These are phyloP conservation scores for Austroboletus festivus DNA, from an alignment of 768 basidiomycete species.

Conservation along the genomic window DNA sequence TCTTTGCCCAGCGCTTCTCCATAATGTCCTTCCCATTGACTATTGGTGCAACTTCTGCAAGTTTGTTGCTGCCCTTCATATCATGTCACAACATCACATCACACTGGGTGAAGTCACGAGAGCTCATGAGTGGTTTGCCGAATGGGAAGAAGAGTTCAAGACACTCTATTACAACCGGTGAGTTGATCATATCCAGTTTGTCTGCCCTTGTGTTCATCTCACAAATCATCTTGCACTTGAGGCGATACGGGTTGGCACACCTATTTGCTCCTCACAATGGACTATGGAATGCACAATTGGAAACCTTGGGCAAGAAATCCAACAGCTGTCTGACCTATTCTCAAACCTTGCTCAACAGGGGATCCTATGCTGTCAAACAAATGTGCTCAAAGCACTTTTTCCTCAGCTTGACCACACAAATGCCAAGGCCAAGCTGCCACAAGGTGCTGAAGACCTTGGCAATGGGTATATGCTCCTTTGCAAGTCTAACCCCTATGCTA, in stretches of 20 bases:
- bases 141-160: slow-evolving; percentile 32
- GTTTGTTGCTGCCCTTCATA: slow-evolving; percentile 19
- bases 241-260: neutral
- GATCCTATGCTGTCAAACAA: neutral
- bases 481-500: too few species aligned
- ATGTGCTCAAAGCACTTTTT: neutral
- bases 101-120: slow-evolving; percentile 1
- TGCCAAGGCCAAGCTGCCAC: too few species aligned
- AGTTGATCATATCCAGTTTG: slow-evolving; percentile 29
- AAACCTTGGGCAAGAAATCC: slow-evolving; percentile 26
- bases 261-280: slow-evolving; percentile 26
- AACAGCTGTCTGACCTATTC: slow-evolving; percentile 1
- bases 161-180: slow-evolving; percentile 23
- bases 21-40: slow-evolving; percentile 6
- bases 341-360: neutral
- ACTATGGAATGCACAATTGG: slow-evolving; percentile 30
- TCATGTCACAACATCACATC: slow-evolving; percentile 20
- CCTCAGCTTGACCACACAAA: too few species aligned
- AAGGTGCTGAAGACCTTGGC: too few species aligned
- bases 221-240: neutral
- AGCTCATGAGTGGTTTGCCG: slow-evolving; percentile 12
- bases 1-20: slow-evolving; percentile 15
- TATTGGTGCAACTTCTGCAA: slow-evolving; percentile 23
- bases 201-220: slow-evolving; percentile 28
- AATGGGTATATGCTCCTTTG: too few species aligned